phyloP scores from a whole-genome alignment of 306 rosid species.

The Quercus bicolor region DNA sequence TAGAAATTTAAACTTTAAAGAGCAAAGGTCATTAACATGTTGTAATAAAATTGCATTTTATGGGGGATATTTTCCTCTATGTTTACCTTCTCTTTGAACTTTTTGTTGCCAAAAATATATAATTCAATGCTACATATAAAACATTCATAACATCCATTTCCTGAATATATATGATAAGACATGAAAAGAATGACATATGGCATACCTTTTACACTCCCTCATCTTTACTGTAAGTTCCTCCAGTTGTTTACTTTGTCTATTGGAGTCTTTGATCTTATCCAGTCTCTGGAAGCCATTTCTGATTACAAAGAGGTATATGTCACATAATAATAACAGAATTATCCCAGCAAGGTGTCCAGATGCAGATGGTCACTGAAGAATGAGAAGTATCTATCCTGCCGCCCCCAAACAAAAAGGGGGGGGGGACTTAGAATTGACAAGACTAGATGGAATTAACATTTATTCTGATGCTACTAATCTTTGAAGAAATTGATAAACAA shows the following conservation, averaged over 20 bases:
- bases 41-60: neutral
- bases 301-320: constrained; percentile 21
- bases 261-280: constrained; percentile 93
- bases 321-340: constrained; percentile 3
- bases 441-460: too few species aligned
- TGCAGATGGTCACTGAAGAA: neutral
- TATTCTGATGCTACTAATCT: neutral
- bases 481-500: neutral
- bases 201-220: constrained; percentile 94
- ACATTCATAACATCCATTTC: neutral
- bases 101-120: neutral
- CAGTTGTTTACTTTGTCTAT: constrained; percentile 86
- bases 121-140: neutral
- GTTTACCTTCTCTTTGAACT: constrained; percentile 17
- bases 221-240: constrained; percentile 93
- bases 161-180: neutral
- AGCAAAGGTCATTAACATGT: neutral
- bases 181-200: neutral
- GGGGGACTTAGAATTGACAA: neutral
- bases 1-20: neutral
- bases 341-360: constrained; percentile 18
- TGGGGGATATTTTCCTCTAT: neutral
- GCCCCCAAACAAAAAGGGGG: neutral
- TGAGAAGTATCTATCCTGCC: constrained; percentile 1
- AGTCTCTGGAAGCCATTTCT: constrained; percentile 98